Base-by-base conservation (phyloP, 1,284 basidiomycete species). In the Papiliotrema terrestris region DNA sequence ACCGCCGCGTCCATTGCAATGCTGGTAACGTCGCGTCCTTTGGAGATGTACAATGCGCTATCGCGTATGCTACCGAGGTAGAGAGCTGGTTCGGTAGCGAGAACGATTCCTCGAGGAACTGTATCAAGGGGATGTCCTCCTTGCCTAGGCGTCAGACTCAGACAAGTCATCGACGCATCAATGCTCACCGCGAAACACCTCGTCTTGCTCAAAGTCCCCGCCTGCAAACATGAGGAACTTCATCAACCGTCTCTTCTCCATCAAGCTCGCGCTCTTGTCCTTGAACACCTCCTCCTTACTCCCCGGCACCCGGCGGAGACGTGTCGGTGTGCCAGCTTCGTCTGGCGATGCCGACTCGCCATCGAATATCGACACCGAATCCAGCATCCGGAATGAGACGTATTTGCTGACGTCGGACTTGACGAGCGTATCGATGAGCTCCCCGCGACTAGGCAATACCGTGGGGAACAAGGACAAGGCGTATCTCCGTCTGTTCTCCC, bases 201-300 rank as follows among this genome's bases (percentile, higher is more conserved):
- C 61, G 59, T 82, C 82, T 6, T 72, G 73, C 67, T 90, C 88
- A 63, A 89, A 87, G 3, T 89, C 84, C 1, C 85, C 84, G 0
- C 83, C 82, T 38, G 87, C 87, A 67, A 90, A 93, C 66, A 86
- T 82, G 36, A 98, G 78, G 63, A 96, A 91, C 60, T 94, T 91
- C 89, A 98, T 98, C 38, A 98, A 79, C 38, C 87, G 82, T 42
- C 94, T 81, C 78, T 98, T 98, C 58, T 95, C 91, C 36, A 94
- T 74, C 6, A 98, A 80, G 3, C 81, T 82, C 14, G 97, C 82
- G 4, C 80, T 80, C 68, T 86, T 86, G 75, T 85, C 86, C 77
- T 89, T 92, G 82, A 98, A 97, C 22, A 98, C 84, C 58, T 92
- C 89, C 74, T 95, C 92, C 73, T 97, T 98, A 77, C 85, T 89